A percentile compares a stretch with the other conserved stretches of the same genome.
Evolutionary conservation across 2,329 filamentous ascomycete genomes (phyloP).

Genomic region (Fusarium sacchari): DNA sequence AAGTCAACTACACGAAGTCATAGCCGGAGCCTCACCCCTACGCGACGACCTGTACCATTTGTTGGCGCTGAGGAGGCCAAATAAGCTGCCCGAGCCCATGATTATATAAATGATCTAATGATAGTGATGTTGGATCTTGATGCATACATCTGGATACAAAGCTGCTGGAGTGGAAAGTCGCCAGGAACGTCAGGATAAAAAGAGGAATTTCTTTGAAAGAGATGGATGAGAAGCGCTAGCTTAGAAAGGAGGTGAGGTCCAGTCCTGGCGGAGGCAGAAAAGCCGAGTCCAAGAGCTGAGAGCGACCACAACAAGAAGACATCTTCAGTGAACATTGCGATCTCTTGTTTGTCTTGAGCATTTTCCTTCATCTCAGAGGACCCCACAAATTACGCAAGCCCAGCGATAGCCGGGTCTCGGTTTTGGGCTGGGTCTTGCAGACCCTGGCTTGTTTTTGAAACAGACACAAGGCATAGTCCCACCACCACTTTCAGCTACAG

Average conservation of each 20-base stretch:
- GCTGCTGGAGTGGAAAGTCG: background rate
- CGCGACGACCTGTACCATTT: slow-evolving; percentile 52
- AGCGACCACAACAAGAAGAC: background rate
- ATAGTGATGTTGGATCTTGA: slow-evolving; percentile 15
- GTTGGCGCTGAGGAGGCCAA: slow-evolving; percentile 47
- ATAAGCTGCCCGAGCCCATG: background rate
- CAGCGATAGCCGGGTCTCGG: slow-evolving; percentile 34
- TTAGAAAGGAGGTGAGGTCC: background rate
- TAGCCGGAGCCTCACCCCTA: slow-evolving; percentile 52
- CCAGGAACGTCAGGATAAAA: background rate
- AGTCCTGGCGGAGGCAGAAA: background rate
- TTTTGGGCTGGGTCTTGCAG: slow-evolving; percentile 1
- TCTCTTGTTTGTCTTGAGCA: background rate
- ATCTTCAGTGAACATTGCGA: background rate
- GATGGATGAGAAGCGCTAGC: background rate
- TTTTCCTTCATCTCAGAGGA: background rate
- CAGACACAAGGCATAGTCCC: slow-evolving; percentile 21
- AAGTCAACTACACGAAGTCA: slow-evolving; percentile 41
- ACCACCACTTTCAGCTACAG: slow-evolving; percentile 3
- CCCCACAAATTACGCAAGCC: slow-evolving; percentile 29
- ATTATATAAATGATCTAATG: slow-evolving; percentile 32
- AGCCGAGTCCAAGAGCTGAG: background rate
- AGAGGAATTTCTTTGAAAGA: slow-evolving; percentile 3
- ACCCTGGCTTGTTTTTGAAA: slow-evolving; percentile 33
- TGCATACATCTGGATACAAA: slow-evolving; percentile 7